A percentile compares a stretch with the other conserved stretches of the same genome.
Evolutionary conservation across 495 filamentous ascomycete species (phyloP).

Genomic region (Cairneyella variabilis): DNA sequence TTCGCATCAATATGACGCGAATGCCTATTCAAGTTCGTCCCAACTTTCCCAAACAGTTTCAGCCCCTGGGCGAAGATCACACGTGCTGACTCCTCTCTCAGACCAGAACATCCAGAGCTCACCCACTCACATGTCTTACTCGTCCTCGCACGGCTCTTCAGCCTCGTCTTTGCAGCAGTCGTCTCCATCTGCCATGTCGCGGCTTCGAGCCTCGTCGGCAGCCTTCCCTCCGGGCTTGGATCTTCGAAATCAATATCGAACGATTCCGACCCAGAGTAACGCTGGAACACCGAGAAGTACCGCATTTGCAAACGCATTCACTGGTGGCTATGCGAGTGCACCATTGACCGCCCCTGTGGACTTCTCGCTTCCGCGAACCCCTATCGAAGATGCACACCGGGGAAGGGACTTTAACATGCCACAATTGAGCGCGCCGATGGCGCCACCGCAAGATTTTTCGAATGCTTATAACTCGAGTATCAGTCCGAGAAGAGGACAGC

Average conservation of each 20-base stretch:
- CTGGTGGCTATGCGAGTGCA: slow-evolving; percentile 43
- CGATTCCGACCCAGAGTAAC: slow-evolving; percentile 35
- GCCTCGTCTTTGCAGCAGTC: slow-evolving; percentile 19
- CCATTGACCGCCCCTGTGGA: slow-evolving; percentile 50
- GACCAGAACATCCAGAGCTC: slow-evolving; percentile 22
- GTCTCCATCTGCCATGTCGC: slow-evolving; percentile 23
- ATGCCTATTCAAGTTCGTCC: slow-evolving; percentile 48
- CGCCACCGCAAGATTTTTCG: slow-evolving; percentile 45
- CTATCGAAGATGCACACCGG: slow-evolving; percentile 33
- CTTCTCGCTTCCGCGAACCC: slow-evolving; percentile 46
- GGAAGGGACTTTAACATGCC: slow-evolving; percentile 54
- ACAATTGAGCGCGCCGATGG: slow-evolving; percentile 53
- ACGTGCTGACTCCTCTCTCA: slow-evolving; percentile 4
- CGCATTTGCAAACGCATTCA: slow-evolving; percentile 23
- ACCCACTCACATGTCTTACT: slow-evolving; percentile 42
- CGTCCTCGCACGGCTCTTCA: slow-evolving; percentile 30
- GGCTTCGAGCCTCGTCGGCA: slow-evolving; percentile 21
- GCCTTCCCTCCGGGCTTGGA: slow-evolving; percentile 25
- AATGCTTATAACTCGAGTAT: slow-evolving; percentile 22
- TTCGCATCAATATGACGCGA: slow-evolving; percentile 44
- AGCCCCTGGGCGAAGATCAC: slow-evolving; percentile 16
- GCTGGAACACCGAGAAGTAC: slow-evolving; percentile 38
- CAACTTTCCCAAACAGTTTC: slow-evolving; percentile 18
- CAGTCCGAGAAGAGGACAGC: slow-evolving; percentile 12
- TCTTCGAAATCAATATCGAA: slow-evolving; percentile 45